Percentiles rank a stretch among this genome's conserved stretches.
phyloP scores from a whole-genome alignment of 2,329 filamentous ascomycete species.

The Akanthomyces dipterigenus region DNA sequence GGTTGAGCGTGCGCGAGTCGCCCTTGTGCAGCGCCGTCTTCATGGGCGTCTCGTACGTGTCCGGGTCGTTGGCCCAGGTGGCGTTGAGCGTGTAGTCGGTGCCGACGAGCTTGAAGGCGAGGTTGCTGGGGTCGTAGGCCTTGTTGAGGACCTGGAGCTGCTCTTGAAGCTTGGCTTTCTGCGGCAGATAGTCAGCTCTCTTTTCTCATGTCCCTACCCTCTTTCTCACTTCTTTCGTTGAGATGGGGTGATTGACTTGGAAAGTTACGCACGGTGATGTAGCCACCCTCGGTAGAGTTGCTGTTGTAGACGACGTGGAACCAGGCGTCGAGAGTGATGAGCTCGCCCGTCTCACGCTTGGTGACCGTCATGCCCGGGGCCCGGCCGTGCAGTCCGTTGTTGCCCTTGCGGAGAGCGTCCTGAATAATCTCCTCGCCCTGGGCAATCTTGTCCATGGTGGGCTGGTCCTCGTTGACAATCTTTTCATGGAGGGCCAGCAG shows the following conservation, averaged over 20 bases:
- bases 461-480: not conserved
- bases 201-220: not conserved
- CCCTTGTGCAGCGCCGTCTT: slow-evolving; percentile 26
- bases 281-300: slow-evolving; percentile 30
- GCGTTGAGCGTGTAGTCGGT: slow-evolving; percentile 25
- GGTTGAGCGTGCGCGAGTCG: slow-evolving; percentile 31
- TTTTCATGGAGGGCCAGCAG: not conserved
- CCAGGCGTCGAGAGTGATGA: slow-evolving; percentile 27
- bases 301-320: slow-evolving; percentile 35
- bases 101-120: slow-evolving; percentile 22
- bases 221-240: no score
- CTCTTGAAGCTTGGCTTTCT: slow-evolving; percentile 15
- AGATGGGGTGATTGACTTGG: no score
- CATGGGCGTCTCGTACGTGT: not conserved
- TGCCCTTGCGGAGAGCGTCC: not conserved
- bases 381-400: not conserved
- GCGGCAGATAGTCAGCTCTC: not conserved
- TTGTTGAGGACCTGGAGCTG: slow-evolving; percentile 21
- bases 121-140: slow-evolving; percentile 20
- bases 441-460: slow-evolving; percentile 5
- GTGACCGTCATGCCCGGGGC: not conserved
- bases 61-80: slow-evolving; percentile 20
- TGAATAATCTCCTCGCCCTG: not conserved
- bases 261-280: slow-evolving; percentile 25
- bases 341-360: not conserved